These are phyloP conservation scores for Hansenula lynferdii DNA, from an alignment of 1,139 yeast genomes.

Conservation along the genomic window DNA sequence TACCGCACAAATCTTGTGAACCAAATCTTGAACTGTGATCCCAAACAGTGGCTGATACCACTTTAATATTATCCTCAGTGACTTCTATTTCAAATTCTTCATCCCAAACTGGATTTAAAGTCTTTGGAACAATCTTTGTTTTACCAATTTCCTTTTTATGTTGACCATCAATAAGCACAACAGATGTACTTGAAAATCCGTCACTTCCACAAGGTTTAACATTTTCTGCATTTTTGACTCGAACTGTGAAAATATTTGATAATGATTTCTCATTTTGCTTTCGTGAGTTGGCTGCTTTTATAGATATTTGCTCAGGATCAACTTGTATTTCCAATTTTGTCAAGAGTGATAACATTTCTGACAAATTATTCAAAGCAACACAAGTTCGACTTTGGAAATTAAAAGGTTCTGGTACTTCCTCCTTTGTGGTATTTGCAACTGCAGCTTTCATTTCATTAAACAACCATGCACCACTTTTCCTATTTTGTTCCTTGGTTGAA, in stretches of 20 bases:
- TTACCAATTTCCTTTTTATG: slow-evolving; percentile 58
- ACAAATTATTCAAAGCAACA: slow-evolving; percentile 69
- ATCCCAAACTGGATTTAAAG: slow-evolving; percentile 79
- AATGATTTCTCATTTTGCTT: slow-evolving; percentile 29
- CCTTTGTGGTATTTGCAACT: slow-evolving; percentile 29
- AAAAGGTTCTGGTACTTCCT: slow-evolving; percentile 50
- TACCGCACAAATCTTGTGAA: slow-evolving; percentile 66
- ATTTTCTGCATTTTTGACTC: slow-evolving; percentile 67
- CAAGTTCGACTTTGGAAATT: slow-evolving; percentile 63
- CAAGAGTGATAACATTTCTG: slow-evolving; percentile 54
- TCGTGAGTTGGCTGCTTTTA: slow-evolving; percentile 37
- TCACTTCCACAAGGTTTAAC: slow-evolving; percentile 50
- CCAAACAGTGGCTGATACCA: slow-evolving; percentile 68
- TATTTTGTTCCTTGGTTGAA: slow-evolving; percentile 16
- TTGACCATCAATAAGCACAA: slow-evolving; percentile 59
- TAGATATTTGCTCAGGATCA: slow-evolving; percentile 53
- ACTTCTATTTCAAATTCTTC: slow-evolving; percentile 73
- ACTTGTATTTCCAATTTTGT: slow-evolving; percentile 55
- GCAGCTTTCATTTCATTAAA: slow-evolving; percentile 47
- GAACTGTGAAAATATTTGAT: slow-evolving; percentile 60
- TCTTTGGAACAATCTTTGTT: slow-evolving; percentile 61
- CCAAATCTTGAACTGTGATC: slow-evolving; percentile 48
- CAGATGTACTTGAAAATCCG: slow-evolving; percentile 60
- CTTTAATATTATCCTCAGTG: slow-evolving; percentile 26
- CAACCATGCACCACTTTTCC: slow-evolving; percentile 32